Percentiles rank a stretch among this genome's conserved stretches.
These are phyloP conservation scores for Podila epicladia DNA, from an alignment of 192 early-diverging fungal species.

Conservation along the genomic window DNA sequence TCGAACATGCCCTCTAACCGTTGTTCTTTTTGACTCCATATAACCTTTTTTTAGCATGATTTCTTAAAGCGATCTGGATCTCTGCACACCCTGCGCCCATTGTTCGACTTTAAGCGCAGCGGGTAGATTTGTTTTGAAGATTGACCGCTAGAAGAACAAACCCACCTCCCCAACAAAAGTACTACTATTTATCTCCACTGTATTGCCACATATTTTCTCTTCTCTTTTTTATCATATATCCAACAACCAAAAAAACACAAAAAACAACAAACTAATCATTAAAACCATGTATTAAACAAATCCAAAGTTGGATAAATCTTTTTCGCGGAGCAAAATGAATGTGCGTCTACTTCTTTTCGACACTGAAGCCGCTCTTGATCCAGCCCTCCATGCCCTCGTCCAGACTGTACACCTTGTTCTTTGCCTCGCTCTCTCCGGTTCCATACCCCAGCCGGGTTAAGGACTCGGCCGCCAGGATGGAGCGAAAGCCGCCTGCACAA, in stretches of 20 bases:
- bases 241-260: too few relatives aligned
- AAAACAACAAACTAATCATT: too few relatives aligned
- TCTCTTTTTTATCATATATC: too few relatives aligned
- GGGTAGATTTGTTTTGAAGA: slow-evolving; percentile 17
- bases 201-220: too few relatives aligned
- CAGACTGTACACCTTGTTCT: slow-evolving; percentile 52
- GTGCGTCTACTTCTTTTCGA: slow-evolving; percentile 30
- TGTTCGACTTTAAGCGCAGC: slow-evolving; percentile 41
- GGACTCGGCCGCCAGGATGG: slow-evolving; percentile 60
- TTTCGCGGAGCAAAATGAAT: background rate
- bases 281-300: too few relatives aligned
- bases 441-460: slow-evolving; percentile 60
- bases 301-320: too few relatives aligned
- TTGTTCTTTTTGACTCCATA: background rate
- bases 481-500: slow-evolving; percentile 64
- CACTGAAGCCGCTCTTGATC: slow-evolving; percentile 57
- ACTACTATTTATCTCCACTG: too few relatives aligned
- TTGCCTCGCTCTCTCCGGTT: slow-evolving; percentile 1
- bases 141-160: background rate
- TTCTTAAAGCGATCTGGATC: slow-evolving; percentile 62
- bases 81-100: slow-evolving; percentile 20
- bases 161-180: too few relatives aligned
- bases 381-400: slow-evolving; percentile 62
- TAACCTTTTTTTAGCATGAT: slow-evolving; percentile 66
- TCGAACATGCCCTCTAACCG: background rate